A percentile compares a stretch with the other conserved stretches of the same genome.
Conservation (phyloP, 768 basidiomycete genomes). For the Asterophora lycoperdoides region DNA sequence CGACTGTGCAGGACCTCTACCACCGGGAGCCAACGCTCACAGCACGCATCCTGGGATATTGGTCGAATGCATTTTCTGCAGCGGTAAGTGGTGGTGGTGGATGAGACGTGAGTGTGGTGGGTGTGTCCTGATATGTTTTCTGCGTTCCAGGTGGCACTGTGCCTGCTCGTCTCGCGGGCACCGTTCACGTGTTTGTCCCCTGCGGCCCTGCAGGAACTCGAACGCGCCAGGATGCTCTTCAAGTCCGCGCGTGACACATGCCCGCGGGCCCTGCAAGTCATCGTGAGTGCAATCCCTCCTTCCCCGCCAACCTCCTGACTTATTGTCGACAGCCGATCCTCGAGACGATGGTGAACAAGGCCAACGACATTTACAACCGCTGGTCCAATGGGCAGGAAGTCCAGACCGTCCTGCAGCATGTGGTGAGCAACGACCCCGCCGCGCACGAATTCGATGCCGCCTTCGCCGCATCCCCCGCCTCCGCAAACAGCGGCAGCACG, state of each 20-base stretch:
- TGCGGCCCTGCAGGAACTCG: slow-evolving; percentile 59
- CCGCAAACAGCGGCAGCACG: slow-evolving; percentile 12
- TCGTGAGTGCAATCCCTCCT: slow-evolving; percentile 28
- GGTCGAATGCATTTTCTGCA: slow-evolving; percentile 52
- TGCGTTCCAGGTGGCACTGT: slow-evolving; percentile 40
- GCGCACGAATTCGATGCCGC: slow-evolving; percentile 16
- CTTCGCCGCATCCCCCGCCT: slow-evolving; percentile 2
- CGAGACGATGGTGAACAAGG: slow-evolving; percentile 47
- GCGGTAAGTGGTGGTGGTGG: slow-evolving; percentile 32
- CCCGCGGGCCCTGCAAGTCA: slow-evolving; percentile 42
- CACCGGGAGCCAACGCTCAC: slow-evolving; percentile 55
- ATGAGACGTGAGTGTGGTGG: not conserved
- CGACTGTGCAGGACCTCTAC: slow-evolving; percentile 53
- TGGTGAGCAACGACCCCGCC: slow-evolving; percentile 17
- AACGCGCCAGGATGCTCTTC: slow-evolving; percentile 43
- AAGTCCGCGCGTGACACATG: slow-evolving; percentile 41
- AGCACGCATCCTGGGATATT: slow-evolving; percentile 47
- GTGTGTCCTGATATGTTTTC: not conserved
- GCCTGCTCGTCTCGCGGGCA: slow-evolving; percentile 55
- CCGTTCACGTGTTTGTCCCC: slow-evolving; percentile 64
- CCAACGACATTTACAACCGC: slow-evolving; percentile 44
- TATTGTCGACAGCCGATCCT: slow-evolving; percentile 35
- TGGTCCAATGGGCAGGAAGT: slow-evolving; percentile 45
- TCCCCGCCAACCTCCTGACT: slow-evolving; percentile 3
- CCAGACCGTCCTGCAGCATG: slow-evolving; percentile 36